These are phyloP conservation scores for Aspergillus tubingensis DNA, from an alignment of 2,329 filamentous ascomycete genomes.

Conservation along the genomic window DNA sequence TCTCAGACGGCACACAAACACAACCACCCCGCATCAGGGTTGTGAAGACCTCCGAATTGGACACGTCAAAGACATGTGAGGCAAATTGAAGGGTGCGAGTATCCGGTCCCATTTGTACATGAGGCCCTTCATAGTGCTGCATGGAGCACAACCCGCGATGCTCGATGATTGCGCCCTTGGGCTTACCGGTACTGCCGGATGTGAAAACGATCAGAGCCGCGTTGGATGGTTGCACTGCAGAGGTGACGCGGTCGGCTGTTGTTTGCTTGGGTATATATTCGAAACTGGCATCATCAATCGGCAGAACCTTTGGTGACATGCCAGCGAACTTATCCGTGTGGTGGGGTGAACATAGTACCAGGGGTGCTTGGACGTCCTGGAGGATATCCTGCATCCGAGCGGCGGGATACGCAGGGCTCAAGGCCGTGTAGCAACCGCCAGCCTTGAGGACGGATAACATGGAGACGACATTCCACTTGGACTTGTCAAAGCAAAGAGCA, in stretches of 20 bases:
- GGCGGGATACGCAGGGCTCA: constrained; percentile 15
- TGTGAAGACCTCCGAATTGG: constrained; percentile 39
- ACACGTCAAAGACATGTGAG: constrained; percentile 49
- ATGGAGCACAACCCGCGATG: constrained; percentile 10
- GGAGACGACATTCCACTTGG: constrained; percentile 28
- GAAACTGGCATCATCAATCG: background rate
- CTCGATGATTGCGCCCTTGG: constrained; percentile 8
- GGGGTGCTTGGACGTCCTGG: constrained; percentile 4
- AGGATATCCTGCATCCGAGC: constrained; percentile 12
- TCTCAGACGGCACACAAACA: constrained; percentile 48
- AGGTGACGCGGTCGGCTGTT: background rate
- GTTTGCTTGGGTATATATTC: background rate
- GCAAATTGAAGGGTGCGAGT: constrained; percentile 42
- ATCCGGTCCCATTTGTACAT: constrained; percentile 1
- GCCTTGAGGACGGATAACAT: constrained; percentile 28
- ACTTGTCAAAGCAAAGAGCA: constrained; percentile 30
- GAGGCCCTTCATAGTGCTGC: constrained; percentile 5
- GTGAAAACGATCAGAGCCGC: constrained; percentile 12
- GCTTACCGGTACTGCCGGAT: constrained; percentile 10
- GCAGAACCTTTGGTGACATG: constrained; percentile 4
- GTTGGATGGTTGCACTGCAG: background rate
- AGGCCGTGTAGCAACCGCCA: constrained; percentile 26
- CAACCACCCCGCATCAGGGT: constrained; percentile 45
- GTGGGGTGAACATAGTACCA: constrained; percentile 6
- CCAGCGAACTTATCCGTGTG: background rate